These are phyloP conservation scores for Plasmodium berghei DNA, from an alignment of 169 alveolate genomes.

Conservation along the genomic window DNA sequence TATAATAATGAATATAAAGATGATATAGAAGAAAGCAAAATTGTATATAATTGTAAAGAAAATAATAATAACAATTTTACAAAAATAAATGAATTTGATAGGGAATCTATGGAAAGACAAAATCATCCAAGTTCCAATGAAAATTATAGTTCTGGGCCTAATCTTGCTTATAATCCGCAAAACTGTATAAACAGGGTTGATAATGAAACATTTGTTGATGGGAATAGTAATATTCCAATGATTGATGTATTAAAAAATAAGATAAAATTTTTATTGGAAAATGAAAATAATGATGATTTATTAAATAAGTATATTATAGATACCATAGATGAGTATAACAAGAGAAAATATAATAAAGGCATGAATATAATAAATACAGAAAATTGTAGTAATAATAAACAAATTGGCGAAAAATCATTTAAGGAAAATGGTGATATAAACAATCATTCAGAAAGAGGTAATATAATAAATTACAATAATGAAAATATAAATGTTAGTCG, in stretches of 20 bases:
- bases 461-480: slow-evolving; percentile 11
- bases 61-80: neutral
- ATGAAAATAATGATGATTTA: neutral
- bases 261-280: neutral
- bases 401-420: neutral
- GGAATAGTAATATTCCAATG: neutral
- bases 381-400: neutral
- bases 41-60: neutral
- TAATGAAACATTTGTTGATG: neutral
- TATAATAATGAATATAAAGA: neutral
- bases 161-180: neutral
- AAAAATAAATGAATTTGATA: slow-evolving; percentile 11
- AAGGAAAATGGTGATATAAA: neutral
- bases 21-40: neutral
- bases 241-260: neutral
- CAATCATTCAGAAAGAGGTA: neutral
- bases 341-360: slow-evolving; percentile 4
- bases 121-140: slow-evolving; percentile 1
- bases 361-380: neutral
- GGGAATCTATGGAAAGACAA: slow-evolving; percentile 5
- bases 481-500: neutral
- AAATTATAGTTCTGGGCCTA: neutral
- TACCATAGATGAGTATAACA: neutral
- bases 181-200: neutral
- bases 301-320: neutral